Base-by-base conservation (phyloP, 768 basidiomycete genomes). In the Boletales sp. region DNA sequence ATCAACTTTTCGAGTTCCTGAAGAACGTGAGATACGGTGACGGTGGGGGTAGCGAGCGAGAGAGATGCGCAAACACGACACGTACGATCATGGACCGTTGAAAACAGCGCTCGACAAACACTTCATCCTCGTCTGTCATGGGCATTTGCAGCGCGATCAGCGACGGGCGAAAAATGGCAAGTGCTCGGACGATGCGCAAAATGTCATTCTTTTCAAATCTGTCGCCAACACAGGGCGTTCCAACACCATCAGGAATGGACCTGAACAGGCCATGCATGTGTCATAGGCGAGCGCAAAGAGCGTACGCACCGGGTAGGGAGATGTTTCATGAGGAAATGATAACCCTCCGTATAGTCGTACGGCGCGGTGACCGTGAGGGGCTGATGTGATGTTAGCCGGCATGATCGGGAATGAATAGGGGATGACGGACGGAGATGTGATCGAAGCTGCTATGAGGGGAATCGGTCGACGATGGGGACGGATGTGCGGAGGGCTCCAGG, bases 91-190 rank as follows among this genome's bases (percentile, higher is more conserved):
- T 72, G 31, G 93, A 91, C 45, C 95, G 78, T 69, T 97, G 95
- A 66, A 98, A 95, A 57, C 90, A 95, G 63, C 86, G 86, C 71
- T 98, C 95, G 44, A 95, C 87, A 68, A 98, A 97, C 3, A 95
- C 80, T 67, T 97, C 95, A 71, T 98, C 95, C 60, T 97, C 94
- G 50, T 93, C 83, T 15, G 92, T 89, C 67, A 98, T 75, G 27
- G 95, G 93, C 94, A 97, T 97, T 80, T 97, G 94, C 45, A 98
- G 73, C 24, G 95, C 95, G 61, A 98, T 98, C 48, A 98, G 78
- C 50, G 91, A 94, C n/a, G 95, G 95, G 48, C 95, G 81, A 67
- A 93, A 94, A 34, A 95, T 90, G 17, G 95, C 94, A 48, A 98
- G 76, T 27, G 94, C 91, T 46, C 94, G 86, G 39, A 97, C 94